phyloP scores from a whole-genome alignment of 257 asterid genomes.

The Lantana camara region DNA sequence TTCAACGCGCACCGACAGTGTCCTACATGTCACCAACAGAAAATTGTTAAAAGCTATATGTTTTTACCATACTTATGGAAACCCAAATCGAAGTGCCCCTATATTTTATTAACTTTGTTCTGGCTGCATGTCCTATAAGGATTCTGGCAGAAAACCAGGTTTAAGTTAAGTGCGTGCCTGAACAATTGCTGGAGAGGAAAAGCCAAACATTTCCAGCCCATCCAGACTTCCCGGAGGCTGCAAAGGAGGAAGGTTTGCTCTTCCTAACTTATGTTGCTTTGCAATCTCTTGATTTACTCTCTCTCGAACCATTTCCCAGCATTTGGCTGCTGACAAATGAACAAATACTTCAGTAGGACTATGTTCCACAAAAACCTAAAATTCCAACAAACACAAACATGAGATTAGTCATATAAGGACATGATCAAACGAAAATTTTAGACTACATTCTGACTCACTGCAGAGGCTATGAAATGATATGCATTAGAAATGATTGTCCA shows the following conservation, averaged over 20 bases:
- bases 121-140: background rate
- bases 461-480: background rate
- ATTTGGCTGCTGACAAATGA: constrained; percentile 72
- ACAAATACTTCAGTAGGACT: constrained; percentile 74
- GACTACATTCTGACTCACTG: constrained; percentile 5
- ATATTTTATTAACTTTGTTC: background rate
- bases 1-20: too few relatives aligned
- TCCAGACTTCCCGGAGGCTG: constrained; percentile 99
- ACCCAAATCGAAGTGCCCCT: too few relatives aligned
- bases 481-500: background rate
- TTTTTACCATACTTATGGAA: too few relatives aligned
- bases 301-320: constrained; percentile 97
- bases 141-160: background rate
- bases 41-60: too few relatives aligned
- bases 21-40: too few relatives aligned
- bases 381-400: constrained; percentile 4
- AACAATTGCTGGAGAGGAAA: constrained; percentile 81
- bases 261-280: constrained; percentile 84
- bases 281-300: constrained; percentile 84
- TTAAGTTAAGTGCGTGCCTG: constrained; percentile 54
- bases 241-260: constrained; percentile 74
- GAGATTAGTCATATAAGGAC: background rate
- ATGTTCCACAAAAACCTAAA: constrained; percentile 80
- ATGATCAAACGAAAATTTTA: constrained; percentile 7
- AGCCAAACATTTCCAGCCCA: constrained; percentile 98